Evolutionary conservation across 1,284 basidiomycete species (phyloP).

Genomic region (Porodaedalea pini): DNA sequence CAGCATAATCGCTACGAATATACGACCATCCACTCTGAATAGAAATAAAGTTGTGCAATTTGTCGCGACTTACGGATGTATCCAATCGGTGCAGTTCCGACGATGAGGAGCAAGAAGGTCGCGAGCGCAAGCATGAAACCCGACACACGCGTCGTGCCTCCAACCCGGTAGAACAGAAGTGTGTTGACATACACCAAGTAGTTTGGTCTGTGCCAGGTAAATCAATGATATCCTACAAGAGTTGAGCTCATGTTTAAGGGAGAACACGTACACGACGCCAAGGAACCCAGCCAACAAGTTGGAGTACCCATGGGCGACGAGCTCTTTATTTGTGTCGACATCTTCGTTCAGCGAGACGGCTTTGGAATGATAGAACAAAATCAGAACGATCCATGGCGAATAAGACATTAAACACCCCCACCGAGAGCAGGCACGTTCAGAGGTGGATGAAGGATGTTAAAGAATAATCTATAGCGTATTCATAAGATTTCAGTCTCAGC

Average conservation of each 20-base stretch:
- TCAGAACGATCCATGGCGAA: neutral
- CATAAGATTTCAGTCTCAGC: conserved; percentile 4
- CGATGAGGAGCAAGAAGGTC: conserved; percentile 70
- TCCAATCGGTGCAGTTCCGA: conserved; percentile 84
- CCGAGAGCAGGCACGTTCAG: conserved; percentile 92
- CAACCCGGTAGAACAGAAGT: conserved; percentile 91
- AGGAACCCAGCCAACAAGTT: conserved; percentile 81
- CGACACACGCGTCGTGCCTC: conserved; percentile 81
- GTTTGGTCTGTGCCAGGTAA: conserved; percentile 52
- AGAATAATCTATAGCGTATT: conserved; percentile 58
- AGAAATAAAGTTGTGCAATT: neutral
- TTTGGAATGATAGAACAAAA: conserved; percentile 29
- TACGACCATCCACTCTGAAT: neutral
- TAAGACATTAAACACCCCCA: conserved; percentile 27
- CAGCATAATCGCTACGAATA: conserved; percentile 71
- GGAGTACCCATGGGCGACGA: conserved; percentile 90
- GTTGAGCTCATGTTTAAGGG: neutral
- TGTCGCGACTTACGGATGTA: conserved; percentile 71
- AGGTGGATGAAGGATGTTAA: conserved; percentile 92
- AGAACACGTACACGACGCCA: conserved; percentile 67
- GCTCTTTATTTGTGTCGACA: conserved; percentile 89
- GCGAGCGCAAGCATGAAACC: conserved; percentile 83
- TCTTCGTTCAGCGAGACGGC: conserved; percentile 91
- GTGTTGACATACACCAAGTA: conserved; percentile 91
- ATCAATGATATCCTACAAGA: neutral